Evolutionary conservation across 2,329 filamentous ascomycete species (phyloP).

Genomic region (Zopfia rhizophila): DNA sequence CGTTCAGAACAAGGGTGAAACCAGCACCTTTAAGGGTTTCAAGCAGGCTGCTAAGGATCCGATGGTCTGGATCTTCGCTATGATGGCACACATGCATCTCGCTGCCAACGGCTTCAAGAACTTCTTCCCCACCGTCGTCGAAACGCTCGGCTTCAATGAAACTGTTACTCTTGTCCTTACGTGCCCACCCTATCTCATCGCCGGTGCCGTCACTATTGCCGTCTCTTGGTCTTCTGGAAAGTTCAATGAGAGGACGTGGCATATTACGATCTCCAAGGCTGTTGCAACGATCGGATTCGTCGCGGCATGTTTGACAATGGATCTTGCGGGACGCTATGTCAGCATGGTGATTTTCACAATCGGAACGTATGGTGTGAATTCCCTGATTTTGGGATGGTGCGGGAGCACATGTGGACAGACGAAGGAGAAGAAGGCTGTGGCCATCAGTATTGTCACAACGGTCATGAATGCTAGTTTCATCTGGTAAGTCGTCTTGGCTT

Average conservation of each 20-base stretch:
- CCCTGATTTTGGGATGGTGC: constrained; percentile 58
- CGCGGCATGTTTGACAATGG: constrained; percentile 47
- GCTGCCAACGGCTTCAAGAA: constrained; percentile 56
- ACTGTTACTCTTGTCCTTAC: constrained; percentile 64
- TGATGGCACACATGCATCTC: constrained; percentile 44
- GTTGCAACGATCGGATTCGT: constrained; percentile 54
- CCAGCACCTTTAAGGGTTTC: constrained; percentile 60
- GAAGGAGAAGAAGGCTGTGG: constrained; percentile 58
- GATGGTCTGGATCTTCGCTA: constrained; percentile 54
- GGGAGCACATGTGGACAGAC: constrained; percentile 57
- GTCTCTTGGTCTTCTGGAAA: constrained; percentile 50
- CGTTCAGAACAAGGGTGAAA: constrained; percentile 58
- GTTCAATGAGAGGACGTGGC: constrained; percentile 54
- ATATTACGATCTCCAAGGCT: constrained; percentile 52
- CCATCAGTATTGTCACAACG: constrained; percentile 57
- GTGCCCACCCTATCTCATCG: constrained; percentile 38
- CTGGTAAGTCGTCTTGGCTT: constrained; percentile 34
- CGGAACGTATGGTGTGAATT: constrained; percentile 52
- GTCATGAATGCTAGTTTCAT: constrained; percentile 56
- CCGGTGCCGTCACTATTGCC: constrained; percentile 41
- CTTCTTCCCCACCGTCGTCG: constrained; percentile 60
- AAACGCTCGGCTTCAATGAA: constrained; percentile 61
- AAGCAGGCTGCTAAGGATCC: constrained; percentile 62
- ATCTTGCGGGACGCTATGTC: constrained; percentile 47
- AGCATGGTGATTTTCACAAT: constrained; percentile 48